Evolutionary conservation across 805 yeast genomes (phyloP).

Genomic region (Yamadazyma laniorum): DNA sequence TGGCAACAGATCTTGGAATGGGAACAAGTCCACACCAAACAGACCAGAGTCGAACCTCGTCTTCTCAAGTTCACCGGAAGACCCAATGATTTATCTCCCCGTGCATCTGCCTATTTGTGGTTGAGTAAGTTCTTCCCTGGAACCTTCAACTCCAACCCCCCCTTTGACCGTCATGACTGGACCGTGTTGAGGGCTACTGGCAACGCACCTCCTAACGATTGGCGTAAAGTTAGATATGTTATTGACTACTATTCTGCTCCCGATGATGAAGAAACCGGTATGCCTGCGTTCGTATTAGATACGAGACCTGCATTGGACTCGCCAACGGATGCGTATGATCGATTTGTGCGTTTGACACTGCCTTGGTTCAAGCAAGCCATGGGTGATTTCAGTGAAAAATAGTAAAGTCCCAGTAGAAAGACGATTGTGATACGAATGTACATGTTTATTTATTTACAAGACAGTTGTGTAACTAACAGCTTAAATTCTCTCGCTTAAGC

Average conservation of each 20-base stretch:
- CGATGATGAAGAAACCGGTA: slow-evolving; percentile 78
- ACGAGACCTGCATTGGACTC: slow-evolving; percentile 93
- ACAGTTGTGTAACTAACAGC: no score
- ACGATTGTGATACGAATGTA: no score
- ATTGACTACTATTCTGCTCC: slow-evolving; percentile 97
- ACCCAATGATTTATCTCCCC: slow-evolving; percentile 83
- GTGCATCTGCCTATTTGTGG: slow-evolving; percentile 67
- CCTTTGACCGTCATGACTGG: slow-evolving; percentile 99
- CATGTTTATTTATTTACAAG: slow-evolving; percentile 10
- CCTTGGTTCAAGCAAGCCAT: slow-evolving; percentile 71
- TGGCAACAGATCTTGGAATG: slow-evolving; percentile 93
- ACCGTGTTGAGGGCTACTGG: slow-evolving; percentile 73
- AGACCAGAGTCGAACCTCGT: slow-evolving; percentile 64
- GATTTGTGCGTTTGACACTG: slow-evolving; percentile 64
- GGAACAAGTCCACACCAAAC: slow-evolving; percentile 72
- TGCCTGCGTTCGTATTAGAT: slow-evolving; percentile 89
- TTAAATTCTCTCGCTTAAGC: neutral
- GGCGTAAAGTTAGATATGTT: slow-evolving; percentile 82
- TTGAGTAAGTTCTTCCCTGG: slow-evolving; percentile 72
- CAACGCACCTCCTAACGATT: slow-evolving; percentile 31
- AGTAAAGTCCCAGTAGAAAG: no score
- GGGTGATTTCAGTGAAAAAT: slow-evolving; percentile 44
- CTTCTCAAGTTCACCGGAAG: slow-evolving; percentile 85
- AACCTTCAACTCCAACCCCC: slow-evolving; percentile 72
- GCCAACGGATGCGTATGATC: slow-evolving; percentile 59